These are phyloP conservation scores for Nemania diffusa DNA, from an alignment of 2,329 filamentous ascomycete species.

Conservation along the genomic window DNA sequence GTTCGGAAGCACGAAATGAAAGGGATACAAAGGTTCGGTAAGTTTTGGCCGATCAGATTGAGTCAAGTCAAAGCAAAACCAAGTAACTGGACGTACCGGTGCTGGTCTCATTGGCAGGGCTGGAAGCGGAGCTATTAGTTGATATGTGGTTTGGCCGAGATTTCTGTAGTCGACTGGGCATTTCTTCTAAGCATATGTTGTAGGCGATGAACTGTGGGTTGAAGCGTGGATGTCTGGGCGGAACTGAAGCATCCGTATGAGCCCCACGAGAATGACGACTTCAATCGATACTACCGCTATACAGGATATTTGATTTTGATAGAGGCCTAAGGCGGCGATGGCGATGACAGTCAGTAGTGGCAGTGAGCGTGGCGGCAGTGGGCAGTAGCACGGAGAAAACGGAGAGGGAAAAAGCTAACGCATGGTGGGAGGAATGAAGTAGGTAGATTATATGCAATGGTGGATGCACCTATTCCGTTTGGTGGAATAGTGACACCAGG, in stretches of 20 bases:
- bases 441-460: slow-evolving; percentile 22
- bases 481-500: slow-evolving; percentile 17
- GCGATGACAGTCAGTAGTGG: not conserved
- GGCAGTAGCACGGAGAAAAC: slow-evolving; percentile 4
- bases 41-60: not conserved
- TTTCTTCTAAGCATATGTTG: slow-evolving; percentile 42
- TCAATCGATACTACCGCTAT: slow-evolving; percentile 13
- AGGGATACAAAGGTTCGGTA: slow-evolving; percentile 6
- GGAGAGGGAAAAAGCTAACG: slow-evolving; percentile 7
- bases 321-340: not conserved
- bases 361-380: not conserved
- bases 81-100: slow-evolving; percentile 43
- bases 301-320: not conserved
- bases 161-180: slow-evolving; percentile 50
- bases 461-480: slow-evolving; percentile 19
- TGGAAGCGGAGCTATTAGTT: slow-evolving; percentile 13
- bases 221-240: slow-evolving; percentile 3
- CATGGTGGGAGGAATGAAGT: slow-evolving; percentile 4
- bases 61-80: slow-evolving; percentile 27
- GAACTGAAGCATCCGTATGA: not conserved
- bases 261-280: not conserved
- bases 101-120: slow-evolving; percentile 35
- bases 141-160: slow-evolving; percentile 31
- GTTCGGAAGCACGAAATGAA: slow-evolving; percentile 21
- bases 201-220: slow-evolving; percentile 1